Percentiles rank a stretch among this genome's conserved stretches.
phyloP scores from a whole-genome alignment of 352 stramenopile species.

The Phytophthora crassamura region DNA sequence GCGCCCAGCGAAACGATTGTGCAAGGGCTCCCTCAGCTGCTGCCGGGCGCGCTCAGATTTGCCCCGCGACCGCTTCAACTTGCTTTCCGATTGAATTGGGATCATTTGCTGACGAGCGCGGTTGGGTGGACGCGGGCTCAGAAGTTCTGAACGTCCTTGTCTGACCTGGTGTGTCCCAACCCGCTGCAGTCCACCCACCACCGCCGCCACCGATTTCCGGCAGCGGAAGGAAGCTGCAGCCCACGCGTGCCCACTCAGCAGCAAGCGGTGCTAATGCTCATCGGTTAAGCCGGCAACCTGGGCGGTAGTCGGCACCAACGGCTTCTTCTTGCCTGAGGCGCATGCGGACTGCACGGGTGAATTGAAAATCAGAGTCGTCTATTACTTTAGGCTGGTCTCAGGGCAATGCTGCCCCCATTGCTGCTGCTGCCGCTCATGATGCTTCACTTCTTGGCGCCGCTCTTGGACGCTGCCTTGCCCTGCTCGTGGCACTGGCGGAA shows the following conservation, averaged over 20 bases:
- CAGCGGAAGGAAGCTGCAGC: no score
- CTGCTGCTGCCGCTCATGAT: not conserved
- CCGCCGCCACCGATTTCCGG: no score
- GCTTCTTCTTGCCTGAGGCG: constrained; percentile 7
- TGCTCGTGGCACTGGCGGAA: constrained; percentile 84
- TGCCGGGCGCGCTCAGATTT: not conserved
- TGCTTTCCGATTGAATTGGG: constrained; percentile 1
- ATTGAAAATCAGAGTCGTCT: constrained; percentile 2
- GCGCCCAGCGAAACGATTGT: constrained; percentile 12
- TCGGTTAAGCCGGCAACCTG: no score
- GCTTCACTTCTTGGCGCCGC: constrained; percentile 24
- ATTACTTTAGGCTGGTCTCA: constrained; percentile 1
- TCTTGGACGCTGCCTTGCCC: constrained; percentile 42
- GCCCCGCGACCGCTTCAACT: constrained; percentile 16
- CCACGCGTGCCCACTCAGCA: no score
- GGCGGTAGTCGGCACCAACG: constrained; percentile 13
- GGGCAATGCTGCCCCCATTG: not conserved
- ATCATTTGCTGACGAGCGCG: no score
- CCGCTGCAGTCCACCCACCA: no score
- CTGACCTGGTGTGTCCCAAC: no score
- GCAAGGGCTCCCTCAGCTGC: constrained; percentile 5
- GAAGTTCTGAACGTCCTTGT: no score
- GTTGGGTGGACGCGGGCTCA: not conserved
- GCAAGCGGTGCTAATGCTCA: no score
- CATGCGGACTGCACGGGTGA: no score